Evolutionary conservation across 2,329 filamentous ascomycete species (phyloP), one percentile per base, ranked within the genome.

Genomic region (Diplodia scrobiculata): DNA sequence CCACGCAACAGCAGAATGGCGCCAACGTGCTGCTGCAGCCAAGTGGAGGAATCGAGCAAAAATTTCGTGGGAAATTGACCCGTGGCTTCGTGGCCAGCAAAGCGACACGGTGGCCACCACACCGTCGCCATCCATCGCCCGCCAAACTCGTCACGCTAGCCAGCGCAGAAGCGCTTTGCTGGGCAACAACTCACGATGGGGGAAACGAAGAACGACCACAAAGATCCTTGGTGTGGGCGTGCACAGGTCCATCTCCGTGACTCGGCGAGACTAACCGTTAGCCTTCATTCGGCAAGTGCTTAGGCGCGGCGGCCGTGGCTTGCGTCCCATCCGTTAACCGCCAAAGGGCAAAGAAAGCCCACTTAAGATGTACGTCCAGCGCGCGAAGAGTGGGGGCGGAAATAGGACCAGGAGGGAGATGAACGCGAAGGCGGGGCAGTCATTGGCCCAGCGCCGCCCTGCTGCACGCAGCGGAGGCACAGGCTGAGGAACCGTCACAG

Each of bases 261-360:
- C 55, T 60, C 55, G 55, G 55, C 55, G 55, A 29, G 19, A 58
- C 36, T 58, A 54, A 1, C 32, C 52, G 29, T 17, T 54, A 54
- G 52, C 52, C 29, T 32, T 11, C 21, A 2, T 32, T 34, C 32
- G 52, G 52, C 52, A 38, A 36, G 52, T 54, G 52, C 36, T 41
- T 25, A 25, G 38, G 38, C 38, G 17, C 17, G 41, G 17, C 17
- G 41, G 34, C 34, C 41, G n/a, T 45, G 41, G 38, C 14, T 41
- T 41, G 29, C 34, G 9, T 36, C 10, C 10, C 17, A 9, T 45
- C 38, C 38, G 41, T 45, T 19, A 38, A 54, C 11, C 27, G 32
- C 52, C 17, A 21, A 19, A n/a, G n/a, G 32, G 52, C 29, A 21
- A 54, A n/a, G 54, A 17, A 25, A 19, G 32, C 17, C 52, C 52